Base-by-base conservation (phyloP, 129 eudicot species). In the Gnaphalium uliginosum region DNA sequence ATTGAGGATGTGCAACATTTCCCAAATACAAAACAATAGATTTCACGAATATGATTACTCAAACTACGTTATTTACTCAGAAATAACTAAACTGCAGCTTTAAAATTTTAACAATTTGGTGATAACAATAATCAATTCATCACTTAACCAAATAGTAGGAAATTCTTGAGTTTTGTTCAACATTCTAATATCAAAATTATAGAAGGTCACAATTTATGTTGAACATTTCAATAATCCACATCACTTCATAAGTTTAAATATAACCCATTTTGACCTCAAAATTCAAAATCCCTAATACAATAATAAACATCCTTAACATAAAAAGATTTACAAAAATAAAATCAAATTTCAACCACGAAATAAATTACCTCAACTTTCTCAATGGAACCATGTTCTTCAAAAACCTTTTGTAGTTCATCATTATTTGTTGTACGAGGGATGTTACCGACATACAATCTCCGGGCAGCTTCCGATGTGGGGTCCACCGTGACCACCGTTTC, bases 311-410 rank as follows among this genome's bases (percentile, higher is more conserved):
- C 32, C 15, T 32, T 22, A 33, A 56, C 30, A 68, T 13, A 2
- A 24, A 66, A 32, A 30, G 2, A 48, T n/a, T 3, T 3, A 69
- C 30, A 24, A 37, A 21, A 8, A 17, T 35, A 54, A 35, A 24
- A 50, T 61, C 8, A 4, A 66, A 19, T 68, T 50, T 59, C 5
- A 4, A 70, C 22, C 68, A 11, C 19, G 0, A 75, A 61, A 53
- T 39, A 0, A 18, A 66, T 59, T 75, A 92, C 98, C 98, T 93
- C 98, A 60, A 87, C 96, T 76, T 81, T 85, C 69, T 93, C 98
- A 62, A 90, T 88, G 41, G 89, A 88, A 19, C 93, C 98, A 60
- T 93, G 97, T 75, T 90, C 93, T 73, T 88, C 85, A 19, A 93
- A 87, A 26, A 90, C 79, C 68, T 76, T 75, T 14, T 59, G 79